Evolutionary conservation across 2,329 filamentous ascomycete species (phyloP).

Genomic region (Hymenoscyphus fructigenus): DNA sequence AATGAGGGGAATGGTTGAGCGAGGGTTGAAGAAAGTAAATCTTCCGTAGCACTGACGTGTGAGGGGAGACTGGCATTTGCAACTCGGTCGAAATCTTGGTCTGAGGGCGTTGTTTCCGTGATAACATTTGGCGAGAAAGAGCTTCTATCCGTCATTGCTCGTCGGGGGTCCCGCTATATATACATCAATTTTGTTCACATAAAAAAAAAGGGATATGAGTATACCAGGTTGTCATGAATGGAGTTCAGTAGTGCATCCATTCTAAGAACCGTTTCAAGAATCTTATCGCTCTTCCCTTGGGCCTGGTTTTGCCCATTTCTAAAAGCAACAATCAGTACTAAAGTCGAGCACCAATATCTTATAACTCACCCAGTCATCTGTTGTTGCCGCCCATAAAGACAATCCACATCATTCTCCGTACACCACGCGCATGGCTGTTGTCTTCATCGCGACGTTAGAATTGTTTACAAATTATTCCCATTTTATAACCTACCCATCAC

Average conservation of each 20-base stretch:
- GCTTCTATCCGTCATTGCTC: background rate
- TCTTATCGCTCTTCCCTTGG: conserved; percentile 51
- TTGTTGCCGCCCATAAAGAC: conserved; percentile 23
- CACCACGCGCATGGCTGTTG: conserved; percentile 26
- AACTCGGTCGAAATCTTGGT: conserved; percentile 24
- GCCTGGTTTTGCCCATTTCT: conserved; percentile 28
- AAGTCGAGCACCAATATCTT: background rate
- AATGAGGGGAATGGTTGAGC: conserved; percentile 24
- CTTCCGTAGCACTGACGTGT: conserved; percentile 25
- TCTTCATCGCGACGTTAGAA: too few species aligned
- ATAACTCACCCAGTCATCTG: conserved; percentile 10
- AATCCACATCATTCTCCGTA: conserved; percentile 26
- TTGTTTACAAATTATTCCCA: too few species aligned
- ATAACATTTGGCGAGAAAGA: conserved; percentile 18
- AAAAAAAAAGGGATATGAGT: background rate
- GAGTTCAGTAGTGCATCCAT: conserved; percentile 45
- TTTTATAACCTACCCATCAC: conserved; percentile 14
- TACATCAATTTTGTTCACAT: background rate
- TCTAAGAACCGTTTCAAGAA: conserved; percentile 50
- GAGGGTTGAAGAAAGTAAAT: conserved; percentile 20
- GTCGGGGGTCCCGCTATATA: conserved; percentile 17
- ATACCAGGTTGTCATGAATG: conserved; percentile 25
- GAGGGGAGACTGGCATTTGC: conserved; percentile 25
- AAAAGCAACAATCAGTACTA: background rate
- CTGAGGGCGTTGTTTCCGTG: conserved; percentile 19